Evolutionary conservation across 306 rosid species (phyloP).

Genomic region (Vigna unguiculata): DNA sequence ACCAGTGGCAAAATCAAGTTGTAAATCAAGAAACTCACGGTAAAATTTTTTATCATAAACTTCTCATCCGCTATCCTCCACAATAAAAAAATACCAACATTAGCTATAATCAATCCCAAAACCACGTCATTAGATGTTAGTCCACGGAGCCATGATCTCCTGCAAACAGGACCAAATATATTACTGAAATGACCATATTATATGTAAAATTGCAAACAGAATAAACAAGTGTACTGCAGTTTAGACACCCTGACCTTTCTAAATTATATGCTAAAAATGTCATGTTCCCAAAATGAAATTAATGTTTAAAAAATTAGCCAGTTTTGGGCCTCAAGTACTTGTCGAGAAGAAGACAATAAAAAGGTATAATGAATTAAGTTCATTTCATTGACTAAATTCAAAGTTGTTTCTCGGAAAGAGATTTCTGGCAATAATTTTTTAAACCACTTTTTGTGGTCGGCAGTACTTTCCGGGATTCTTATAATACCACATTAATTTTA

Average conservation of each 20-base stretch:
- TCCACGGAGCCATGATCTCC: conserved; percentile 67
- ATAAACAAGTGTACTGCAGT: background rate
- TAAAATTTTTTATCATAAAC: conserved; percentile 79
- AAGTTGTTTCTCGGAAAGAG: background rate
- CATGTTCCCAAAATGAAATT: background rate
- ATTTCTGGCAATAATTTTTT: no score
- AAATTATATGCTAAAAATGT: background rate
- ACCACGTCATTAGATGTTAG: conserved; percentile 57
- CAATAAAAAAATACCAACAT: conserved; percentile 70
- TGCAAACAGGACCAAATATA: conserved; percentile 52
- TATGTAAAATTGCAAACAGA: background rate
- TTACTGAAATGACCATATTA: conserved; percentile 31
- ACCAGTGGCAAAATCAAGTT: conserved; percentile 31
- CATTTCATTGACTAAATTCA: background rate
- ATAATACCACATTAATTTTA: no score
- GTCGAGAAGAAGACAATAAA: background rate
- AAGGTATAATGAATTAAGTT: background rate
- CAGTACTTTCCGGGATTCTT: no score
- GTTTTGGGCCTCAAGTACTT: background rate
- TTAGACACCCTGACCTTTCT: background rate
- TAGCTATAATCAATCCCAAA: conserved; percentile 77
- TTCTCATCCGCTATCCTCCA: conserved; percentile 62
- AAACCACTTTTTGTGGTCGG: no score
- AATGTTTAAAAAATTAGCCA: background rate
- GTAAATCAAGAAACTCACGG: conserved; percentile 63